Evolutionary conservation across 768 basidiomycete species (phyloP), one percentile per base, ranked within the genome.

Genomic region (Steccherinum ochraceum): DNA sequence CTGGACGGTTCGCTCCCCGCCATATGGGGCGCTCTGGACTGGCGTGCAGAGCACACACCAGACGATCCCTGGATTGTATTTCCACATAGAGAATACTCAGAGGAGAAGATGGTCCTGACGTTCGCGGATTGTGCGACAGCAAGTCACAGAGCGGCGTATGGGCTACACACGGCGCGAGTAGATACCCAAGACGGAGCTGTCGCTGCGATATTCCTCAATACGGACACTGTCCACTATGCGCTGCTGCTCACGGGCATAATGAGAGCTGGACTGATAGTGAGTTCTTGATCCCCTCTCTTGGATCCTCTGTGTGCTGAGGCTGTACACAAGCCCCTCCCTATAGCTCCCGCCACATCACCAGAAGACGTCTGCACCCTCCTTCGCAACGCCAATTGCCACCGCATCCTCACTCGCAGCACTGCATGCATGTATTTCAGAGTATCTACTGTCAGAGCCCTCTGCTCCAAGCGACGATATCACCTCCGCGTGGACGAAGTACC

Each of bases 301-400:
- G 23, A 24, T 26, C 2, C 12, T 23, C n/a, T 4, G 12, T 12
- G 1, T 18, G 16, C 5, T 18, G 1, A 3, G 23, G 39, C 16
- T 19, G 10, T 18, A 7, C 2, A 13, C 4, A 24, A 55, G 54
- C 68, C 69, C 0, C 68, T 70, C 46, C 69, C 66, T 1, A 69
- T 71, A 42, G 66, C 69, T 1, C 69, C 68, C n/a, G 59, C 68
- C 11, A 72, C 70, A 51, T 67, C 68, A 5, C 45, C 65, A 0
- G 49, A 67, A 2, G 71, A 69, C 4, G 58, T 74, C 2, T 47
- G 61, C 12, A 56, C 69, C 30, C 59, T 72, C 46, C 51, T 79
- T 46, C 63, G 58, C 40, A 64, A 70, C 46, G 64, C 70, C 1
- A 62, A 63, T 20, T 76, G 70, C 41, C 69, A 65, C 50, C 67